Base-by-base conservation (phyloP, 2,329 filamentous ascomycete species). In the Colletotrichum eremochloae region DNA sequence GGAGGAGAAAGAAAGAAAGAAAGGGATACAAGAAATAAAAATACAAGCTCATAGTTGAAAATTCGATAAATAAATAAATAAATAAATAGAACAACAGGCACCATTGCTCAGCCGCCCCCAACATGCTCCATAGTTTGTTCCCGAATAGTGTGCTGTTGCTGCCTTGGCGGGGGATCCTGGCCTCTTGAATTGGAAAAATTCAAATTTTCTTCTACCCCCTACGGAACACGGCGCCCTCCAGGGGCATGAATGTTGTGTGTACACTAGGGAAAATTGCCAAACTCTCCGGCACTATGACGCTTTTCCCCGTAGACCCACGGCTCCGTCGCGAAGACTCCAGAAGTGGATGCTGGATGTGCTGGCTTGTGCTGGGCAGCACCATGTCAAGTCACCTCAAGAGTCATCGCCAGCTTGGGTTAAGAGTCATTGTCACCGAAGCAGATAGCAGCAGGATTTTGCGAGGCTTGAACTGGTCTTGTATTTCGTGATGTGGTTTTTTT, bases 211-310 rank as follows among this genome's bases (percentile, higher is more conserved):
- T 42, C 46, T 58, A 20, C 18, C 46, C 56, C 60, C 56, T 67
- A 57, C 31, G 63, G 52, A 38, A 53, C 33, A 40, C 33, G 33
- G 33, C 36, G 42, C 50, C 11, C 24, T 6, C 48, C 64, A 63
- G 53, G 65, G 65, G 65, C 56, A 38, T 14, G 5, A 40, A 53
- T 53, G 68, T 24, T 50, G 20, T 44, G 1, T 15, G 24, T 24
- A 24, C 24, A 12, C 9, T 18, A 68, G 68, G 65, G 64, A 63
- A 53, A 68, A 52, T 48, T 57, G 20, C 60, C 36, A 44, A 53
- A 68, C 52, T 42, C 57, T 40, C 65, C 69, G 58, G 44, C 69
- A 68, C 64, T 52, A 68, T 71, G 69, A 68, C 69, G 69, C 65
- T 58, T 63, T 68, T 71, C 53, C 58, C 68, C 68, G 64, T 36